Evolutionary conservation across 2,329 filamentous ascomycete species (phyloP).

Genomic region (Colletotrichum australisinense): DNA sequence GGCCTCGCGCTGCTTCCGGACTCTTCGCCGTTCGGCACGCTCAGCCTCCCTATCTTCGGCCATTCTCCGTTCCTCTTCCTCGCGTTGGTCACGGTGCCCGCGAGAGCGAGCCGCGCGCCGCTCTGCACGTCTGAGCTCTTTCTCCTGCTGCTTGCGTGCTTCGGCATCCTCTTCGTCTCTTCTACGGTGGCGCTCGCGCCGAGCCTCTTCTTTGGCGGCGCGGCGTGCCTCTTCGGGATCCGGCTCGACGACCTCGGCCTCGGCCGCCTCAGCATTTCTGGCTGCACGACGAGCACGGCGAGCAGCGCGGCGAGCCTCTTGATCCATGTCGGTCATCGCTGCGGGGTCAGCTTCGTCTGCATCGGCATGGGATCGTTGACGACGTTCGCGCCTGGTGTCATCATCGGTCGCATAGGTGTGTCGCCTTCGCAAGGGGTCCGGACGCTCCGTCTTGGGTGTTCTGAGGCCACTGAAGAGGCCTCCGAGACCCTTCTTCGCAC

Average conservation of each 20-base stretch:
- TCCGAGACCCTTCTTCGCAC: constrained; percentile 64
- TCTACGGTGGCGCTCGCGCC: constrained; percentile 65
- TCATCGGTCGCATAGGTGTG: constrained; percentile 64
- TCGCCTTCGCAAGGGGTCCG: constrained; percentile 56
- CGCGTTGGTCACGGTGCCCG: constrained; percentile 46
- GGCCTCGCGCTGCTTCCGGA: constrained; percentile 60
- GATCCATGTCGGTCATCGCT: constrained; percentile 64
- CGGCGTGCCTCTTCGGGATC: constrained; percentile 67
- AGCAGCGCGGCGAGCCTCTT: constrained; percentile 71
- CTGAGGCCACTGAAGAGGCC: constrained; percentile 73
- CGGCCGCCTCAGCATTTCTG: constrained; percentile 45
- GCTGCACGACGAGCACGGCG: constrained; percentile 70
- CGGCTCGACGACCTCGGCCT: constrained; percentile 57
- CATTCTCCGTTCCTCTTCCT: constrained; percentile 61
- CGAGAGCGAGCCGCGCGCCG: constrained; percentile 56
- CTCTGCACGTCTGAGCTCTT: constrained; percentile 68
- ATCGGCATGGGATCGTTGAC: constrained; percentile 56
- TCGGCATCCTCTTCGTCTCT: constrained; percentile 67
- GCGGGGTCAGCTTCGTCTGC: constrained; percentile 59
- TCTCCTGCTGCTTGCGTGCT: constrained; percentile 65
- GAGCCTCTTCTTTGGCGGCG: constrained; percentile 65
- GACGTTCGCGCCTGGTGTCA: constrained; percentile 53
- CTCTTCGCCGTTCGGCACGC: constrained; percentile 61
- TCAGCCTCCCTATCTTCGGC: constrained; percentile 61
- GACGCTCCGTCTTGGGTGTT: constrained; percentile 55